These are phyloP conservation scores for Blastobotrys peoriensis DNA, from an alignment of 805 yeast genomes.

Conservation along the genomic window DNA sequence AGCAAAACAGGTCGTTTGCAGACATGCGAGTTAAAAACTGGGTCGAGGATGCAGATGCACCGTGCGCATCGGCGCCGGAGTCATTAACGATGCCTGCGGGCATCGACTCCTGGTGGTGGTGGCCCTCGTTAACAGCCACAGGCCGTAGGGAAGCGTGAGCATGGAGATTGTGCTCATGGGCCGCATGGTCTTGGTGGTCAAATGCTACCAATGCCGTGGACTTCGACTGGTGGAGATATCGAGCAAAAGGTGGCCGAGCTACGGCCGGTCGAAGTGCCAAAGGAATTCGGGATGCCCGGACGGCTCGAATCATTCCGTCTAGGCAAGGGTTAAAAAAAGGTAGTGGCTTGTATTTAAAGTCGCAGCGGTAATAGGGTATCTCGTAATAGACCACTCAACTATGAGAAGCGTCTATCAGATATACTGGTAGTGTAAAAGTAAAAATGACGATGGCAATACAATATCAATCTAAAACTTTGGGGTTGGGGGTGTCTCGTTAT, in stretches of 20 bases:
- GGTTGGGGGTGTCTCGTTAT: too few species aligned
- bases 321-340: too few species aligned
- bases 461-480: too few species aligned
- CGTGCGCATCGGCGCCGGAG: constrained; percentile 1
- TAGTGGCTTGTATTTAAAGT: too few species aligned
- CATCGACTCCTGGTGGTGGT: background rate
- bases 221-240: constrained; percentile 1
- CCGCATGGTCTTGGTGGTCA: background rate
- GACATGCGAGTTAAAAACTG: constrained; percentile 22
- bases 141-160: background rate
- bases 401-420: too few species aligned
- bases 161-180: background rate
- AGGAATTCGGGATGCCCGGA: background rate
- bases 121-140: background rate
- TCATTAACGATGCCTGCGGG: background rate
- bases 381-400: too few species aligned
- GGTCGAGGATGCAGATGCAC: constrained; percentile 11
- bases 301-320: background rate
- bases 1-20: constrained; percentile 24
- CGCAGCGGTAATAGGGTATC: too few species aligned
- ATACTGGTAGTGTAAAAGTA: too few species aligned
- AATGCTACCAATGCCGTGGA: background rate
- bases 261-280: background rate
- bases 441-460: too few species aligned
- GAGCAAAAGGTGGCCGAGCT: background rate